Percentiles rank a stretch among this genome's conserved stretches.
phyloP scores from a whole-genome alignment of 306 rosid species.

The Luffa acutangula region DNA sequence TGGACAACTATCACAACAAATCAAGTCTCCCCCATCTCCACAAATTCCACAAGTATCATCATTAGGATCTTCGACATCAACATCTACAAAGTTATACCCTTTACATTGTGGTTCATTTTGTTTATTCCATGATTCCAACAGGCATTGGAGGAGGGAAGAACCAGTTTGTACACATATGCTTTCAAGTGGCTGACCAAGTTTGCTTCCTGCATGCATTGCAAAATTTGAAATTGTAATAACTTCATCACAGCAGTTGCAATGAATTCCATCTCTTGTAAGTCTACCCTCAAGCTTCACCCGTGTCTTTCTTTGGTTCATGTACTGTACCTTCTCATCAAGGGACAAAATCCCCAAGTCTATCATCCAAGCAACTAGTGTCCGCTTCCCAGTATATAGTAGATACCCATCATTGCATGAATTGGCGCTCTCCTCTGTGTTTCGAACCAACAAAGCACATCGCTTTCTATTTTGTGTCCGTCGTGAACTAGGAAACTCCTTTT shows the following conservation, averaged over 20 bases:
- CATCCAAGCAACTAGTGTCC: slow-evolving; percentile 86
- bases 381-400: slow-evolving; percentile 61
- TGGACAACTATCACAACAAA: slow-evolving; percentile 95
- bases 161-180: slow-evolving; percentile 48
- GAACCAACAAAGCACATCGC: slow-evolving; percentile 51
- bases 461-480: slow-evolving; percentile 37
- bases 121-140: slow-evolving; percentile 81
- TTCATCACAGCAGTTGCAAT: slow-evolving; percentile 66
- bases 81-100: slow-evolving; percentile 57
- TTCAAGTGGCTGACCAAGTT: slow-evolving; percentile 41
- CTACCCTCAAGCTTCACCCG: slow-evolving; percentile 39
- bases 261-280: slow-evolving; percentile 71
- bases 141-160: slow-evolving; percentile 67
- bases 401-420: slow-evolving; percentile 70
- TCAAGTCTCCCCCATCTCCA: slow-evolving; percentile 95
- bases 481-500: slow-evolving; percentile 20
- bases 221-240: slow-evolving; percentile 45
- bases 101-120: slow-evolving; percentile 55
- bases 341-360: slow-evolving; percentile 63
- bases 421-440: slow-evolving; percentile 43
- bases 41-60: slow-evolving; percentile 95
- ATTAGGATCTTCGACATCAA: slow-evolving; percentile 79
- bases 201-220: slow-evolving; percentile 63
- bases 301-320: slow-evolving; percentile 30
- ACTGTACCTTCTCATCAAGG: slow-evolving; percentile 54